Conservation (phyloP, 805 yeast species). For the Metschnikowia reukaufii region DNA sequence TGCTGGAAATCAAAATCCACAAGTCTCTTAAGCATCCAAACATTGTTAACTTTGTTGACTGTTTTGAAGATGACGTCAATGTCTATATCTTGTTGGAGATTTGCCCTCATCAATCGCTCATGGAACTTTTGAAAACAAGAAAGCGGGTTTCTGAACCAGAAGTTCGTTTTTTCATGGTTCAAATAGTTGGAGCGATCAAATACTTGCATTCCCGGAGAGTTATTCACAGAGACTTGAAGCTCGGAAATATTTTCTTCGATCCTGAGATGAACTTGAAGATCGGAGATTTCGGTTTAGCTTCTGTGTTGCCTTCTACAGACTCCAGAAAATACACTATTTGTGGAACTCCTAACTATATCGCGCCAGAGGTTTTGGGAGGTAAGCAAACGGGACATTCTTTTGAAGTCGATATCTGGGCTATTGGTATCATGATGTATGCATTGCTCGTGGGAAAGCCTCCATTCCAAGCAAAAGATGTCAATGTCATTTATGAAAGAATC, state of each 20-base stretch:
- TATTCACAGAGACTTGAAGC: conserved; percentile 91
- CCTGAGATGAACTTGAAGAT: conserved; percentile 91
- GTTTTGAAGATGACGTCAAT: conserved; percentile 94
- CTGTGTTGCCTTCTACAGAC: conserved; percentile 66
- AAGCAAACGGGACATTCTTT: conserved; percentile 86
- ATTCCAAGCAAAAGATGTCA: conserved; percentile 93
- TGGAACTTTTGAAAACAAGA: conserved; percentile 87
- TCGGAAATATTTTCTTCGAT: conserved; percentile 94
- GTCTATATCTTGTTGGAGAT: conserved; percentile 92
- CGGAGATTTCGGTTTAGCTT: conserved; percentile 99
- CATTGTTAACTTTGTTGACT: conserved; percentile 89
- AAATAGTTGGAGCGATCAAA: conserved; percentile 89
- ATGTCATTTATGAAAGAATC: conserved; percentile 88
- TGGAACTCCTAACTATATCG: conserved; percentile 98
- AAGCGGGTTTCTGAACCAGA: conserved; percentile 88
- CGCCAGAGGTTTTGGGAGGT: conserved; percentile 94
- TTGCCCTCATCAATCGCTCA: conserved; percentile 90
- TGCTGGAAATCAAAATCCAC: conserved; percentile 94
- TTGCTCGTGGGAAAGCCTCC: conserved; percentile 94
- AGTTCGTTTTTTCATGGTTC: conserved; percentile 85
- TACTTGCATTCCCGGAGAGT: conserved; percentile 91
- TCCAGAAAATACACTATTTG: conserved; percentile 91
- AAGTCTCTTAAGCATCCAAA: conserved; percentile 85
- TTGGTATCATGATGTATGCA: conserved; percentile 95
- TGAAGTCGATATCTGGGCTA: conserved; percentile 97